Evolutionary conservation across 2,329 filamentous ascomycete species (phyloP).

Genomic region (Diaporthe velutina): DNA sequence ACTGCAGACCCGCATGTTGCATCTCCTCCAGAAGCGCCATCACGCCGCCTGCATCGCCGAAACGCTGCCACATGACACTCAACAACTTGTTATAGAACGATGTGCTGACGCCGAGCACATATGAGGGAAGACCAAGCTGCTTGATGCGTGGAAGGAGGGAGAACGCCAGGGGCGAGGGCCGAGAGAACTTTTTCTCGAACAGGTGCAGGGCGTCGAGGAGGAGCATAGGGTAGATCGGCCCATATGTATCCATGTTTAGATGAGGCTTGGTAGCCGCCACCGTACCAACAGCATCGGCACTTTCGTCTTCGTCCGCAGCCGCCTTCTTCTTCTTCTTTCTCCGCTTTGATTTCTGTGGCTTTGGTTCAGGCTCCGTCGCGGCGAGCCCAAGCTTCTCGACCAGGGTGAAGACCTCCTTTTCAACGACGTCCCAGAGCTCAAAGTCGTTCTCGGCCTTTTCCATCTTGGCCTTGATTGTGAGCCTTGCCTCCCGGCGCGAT

Average conservation of each 20-base stretch:
- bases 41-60: slow-evolving; percentile 68
- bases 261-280: slow-evolving; percentile 42
- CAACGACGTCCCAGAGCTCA: slow-evolving; percentile 76
- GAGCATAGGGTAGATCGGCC: slow-evolving; percentile 74
- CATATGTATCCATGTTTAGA: slow-evolving; percentile 68
- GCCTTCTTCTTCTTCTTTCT: slow-evolving; percentile 36
- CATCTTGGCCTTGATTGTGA: slow-evolving; percentile 68
- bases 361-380: slow-evolving; percentile 24
- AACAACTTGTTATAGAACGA: slow-evolving; percentile 78
- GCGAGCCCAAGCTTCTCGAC: slow-evolving; percentile 68
- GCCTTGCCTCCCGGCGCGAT: slow-evolving; percentile 59
- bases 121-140: slow-evolving; percentile 75
- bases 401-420: slow-evolving; percentile 75
- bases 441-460: slow-evolving; percentile 68
- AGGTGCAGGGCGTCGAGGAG: slow-evolving; percentile 69
- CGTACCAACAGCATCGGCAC: slow-evolving; percentile 24
- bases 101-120: slow-evolving; percentile 78
- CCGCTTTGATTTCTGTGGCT: slow-evolving; percentile 20
- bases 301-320: slow-evolving; percentile 38
- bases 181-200: slow-evolving; percentile 68
- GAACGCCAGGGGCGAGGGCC: slow-evolving; percentile 70
- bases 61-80: slow-evolving; percentile 70
- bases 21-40: slow-evolving; percentile 74
- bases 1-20: slow-evolving; percentile 71
- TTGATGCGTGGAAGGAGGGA: slow-evolving; percentile 76